Conservation (phyloP, 495 filamentous ascomycete species). For the Aspergillus leporis region DNA sequence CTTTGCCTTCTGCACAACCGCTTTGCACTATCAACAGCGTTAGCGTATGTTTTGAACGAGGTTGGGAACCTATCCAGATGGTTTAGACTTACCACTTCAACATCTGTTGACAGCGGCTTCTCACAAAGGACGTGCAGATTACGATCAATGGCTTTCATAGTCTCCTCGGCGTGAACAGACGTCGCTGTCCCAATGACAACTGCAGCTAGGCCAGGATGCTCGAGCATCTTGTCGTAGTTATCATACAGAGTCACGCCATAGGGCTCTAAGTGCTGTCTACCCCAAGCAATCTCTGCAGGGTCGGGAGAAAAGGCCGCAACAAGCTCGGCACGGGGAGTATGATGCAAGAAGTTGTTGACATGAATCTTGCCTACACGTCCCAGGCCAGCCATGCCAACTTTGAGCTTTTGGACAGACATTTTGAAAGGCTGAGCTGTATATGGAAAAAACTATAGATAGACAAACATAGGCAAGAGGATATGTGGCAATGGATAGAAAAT, state of each 20-base stretch:
- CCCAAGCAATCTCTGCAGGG: constrained; percentile 43
- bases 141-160: constrained; percentile 47
- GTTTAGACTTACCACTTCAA: constrained; percentile 40
- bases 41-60: constrained; percentile 12
- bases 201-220: constrained; percentile 45
- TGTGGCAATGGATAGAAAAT: neutral
- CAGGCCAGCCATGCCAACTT: constrained; percentile 46
- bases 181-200: constrained; percentile 49
- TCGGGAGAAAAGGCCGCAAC: constrained; percentile 46
- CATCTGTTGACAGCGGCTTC: constrained; percentile 45
- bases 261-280: constrained; percentile 35
- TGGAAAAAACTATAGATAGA: neutral
- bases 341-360: constrained; percentile 43
- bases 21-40: constrained; percentile 16
- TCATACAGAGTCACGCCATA: constrained; percentile 41
- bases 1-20: constrained; percentile 20
- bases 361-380: constrained; percentile 53
- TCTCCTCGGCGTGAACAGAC: constrained; percentile 48
- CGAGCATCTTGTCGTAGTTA: constrained; percentile 52
- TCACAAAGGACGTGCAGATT: constrained; percentile 53
- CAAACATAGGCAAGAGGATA: neutral
- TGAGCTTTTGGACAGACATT: constrained; percentile 38
- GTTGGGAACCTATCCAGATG: no score
- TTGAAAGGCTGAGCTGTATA: neutral
- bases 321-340: constrained; percentile 45